Evolutionary conservation across 768 basidiomycete genomes (phyloP).

Genomic region (Cyclocybe aegerita): DNA sequence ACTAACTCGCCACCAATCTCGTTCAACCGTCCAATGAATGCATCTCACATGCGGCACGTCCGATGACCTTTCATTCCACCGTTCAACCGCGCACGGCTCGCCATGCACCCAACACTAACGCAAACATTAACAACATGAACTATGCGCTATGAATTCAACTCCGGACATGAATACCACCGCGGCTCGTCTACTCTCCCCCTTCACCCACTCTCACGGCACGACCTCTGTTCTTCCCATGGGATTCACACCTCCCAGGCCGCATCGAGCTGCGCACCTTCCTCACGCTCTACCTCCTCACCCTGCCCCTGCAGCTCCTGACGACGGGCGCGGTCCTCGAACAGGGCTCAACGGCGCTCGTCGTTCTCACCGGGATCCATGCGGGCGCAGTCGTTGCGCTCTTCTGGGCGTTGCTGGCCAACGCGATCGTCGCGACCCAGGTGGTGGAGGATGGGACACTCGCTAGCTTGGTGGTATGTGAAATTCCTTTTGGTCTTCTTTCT

Average conservation of each 20-base stretch:
- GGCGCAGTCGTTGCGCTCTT: conserved; percentile 76
- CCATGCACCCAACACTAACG: no score
- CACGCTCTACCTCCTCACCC: conserved; percentile 63
- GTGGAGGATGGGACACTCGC: conserved; percentile 88
- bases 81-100: no score
- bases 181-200: neutral
- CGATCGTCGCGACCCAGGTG: conserved; percentile 79
- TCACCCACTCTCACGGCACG: neutral
- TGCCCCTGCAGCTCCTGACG: conserved; percentile 79
- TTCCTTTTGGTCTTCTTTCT: neutral
- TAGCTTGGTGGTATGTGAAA: conserved; percentile 56
- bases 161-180: no score
- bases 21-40: no score
- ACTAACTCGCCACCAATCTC: no score
- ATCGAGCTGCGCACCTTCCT: conserved; percentile 71
- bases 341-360: conserved; percentile 68
- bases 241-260: conserved; percentile 43
- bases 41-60: no score
- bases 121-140: no score
- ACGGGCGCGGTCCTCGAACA: conserved; percentile 80
- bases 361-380: conserved; percentile 76
- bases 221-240: neutral
- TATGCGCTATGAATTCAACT: no score
- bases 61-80: no score
- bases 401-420: conserved; percentile 78